Evolutionary conservation across 495 filamentous ascomycete genomes (phyloP), one percentile per base, ranked within the genome.

Genomic region (Podospora conica): DNA sequence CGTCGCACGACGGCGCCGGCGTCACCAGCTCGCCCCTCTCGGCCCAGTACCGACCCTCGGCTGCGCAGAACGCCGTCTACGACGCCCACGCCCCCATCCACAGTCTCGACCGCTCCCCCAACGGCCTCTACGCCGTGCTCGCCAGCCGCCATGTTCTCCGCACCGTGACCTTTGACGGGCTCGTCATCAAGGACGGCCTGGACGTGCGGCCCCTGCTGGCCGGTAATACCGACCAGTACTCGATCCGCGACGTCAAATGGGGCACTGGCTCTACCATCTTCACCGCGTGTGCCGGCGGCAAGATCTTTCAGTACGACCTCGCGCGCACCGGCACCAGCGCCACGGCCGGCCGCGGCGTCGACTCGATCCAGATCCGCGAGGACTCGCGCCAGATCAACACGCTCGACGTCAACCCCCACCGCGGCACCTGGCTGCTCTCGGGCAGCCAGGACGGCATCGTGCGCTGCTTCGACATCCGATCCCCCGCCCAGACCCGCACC

Each of bases 401-500:
- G 68, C 81, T 98, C 48, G 92, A 91, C 54, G 91, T 97, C 77
- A 97, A 93, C 73, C 93, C 95, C 2, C 88, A 91, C 73, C 81
- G 85, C 66, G 87, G 88, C 61, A 86, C 85, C 65, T 85, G 87
- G 81, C 76, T 98, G 40, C 82, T 98, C 24, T 96, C 93, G 4
- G 95, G 91, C 24, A 93, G 93, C 73, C 93, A 97, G 78, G 95
- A 98, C 81, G 90, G 90, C 62, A 91, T 90, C 15, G 90, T 97
- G 58, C 90, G 91, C 61, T 85, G 76, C 65, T 84, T 84, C 66
- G 84, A 85, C 65, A 71, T 85, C 25, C 78, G 79, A 63, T 68
- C 72, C 12, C 78, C 80, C 9, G 63, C 73, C 53, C 60, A 71
- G 28, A 76, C 76, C 18, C 71, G 79, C 0, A 78, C 71, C 55